Evolutionary conservation across 306 rosid species (phyloP), one percentile per base, ranked within the genome.

Genomic region (Astragalus glycyphyllos): DNA sequence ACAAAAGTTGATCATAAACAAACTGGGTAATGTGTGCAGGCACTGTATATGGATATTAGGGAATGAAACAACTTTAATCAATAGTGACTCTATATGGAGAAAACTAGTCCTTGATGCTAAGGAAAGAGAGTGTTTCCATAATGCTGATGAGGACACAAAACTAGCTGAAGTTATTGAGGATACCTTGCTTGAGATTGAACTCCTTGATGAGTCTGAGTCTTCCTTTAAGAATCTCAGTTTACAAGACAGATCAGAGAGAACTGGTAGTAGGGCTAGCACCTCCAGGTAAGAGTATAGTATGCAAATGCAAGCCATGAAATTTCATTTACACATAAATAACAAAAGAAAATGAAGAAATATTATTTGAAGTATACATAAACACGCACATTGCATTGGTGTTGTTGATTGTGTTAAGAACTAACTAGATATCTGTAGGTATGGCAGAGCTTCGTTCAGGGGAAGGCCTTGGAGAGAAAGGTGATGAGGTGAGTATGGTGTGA

Each of bases 11-110:
- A 66, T 34, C 34, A 5, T 7, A 5, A 5, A 41, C 9, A 68
- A 46, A 29, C 5, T 32, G 11, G 7, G 15, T 3, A 26, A 17
- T 20, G 41, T 16, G 2, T 68, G 55, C 45, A 87, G 89, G 55
- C 10, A 84, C 66, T 80, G 86, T 47, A 83, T 85, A 47, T 83
- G 92, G 88, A 76, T 85, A 66, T 17, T 83, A 62, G 92, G 92
- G 16, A 82, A 75, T 76, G 92, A 59, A 40, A 9, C 62, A 56
- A 87, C 92, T 58, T 77, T 87, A 40, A 13, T 16, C 5, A 20
- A 55, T 0, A 73, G 90, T 26, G 8, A 7, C 42, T 62, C 82
- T 56, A 71, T 87, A 8, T 87, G 92, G 89, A 75, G 11, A 44
- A 71, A 80, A 13, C 55, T 84, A 16, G 79, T 85, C 5, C 48